A percentile compares a stretch with the other conserved stretches of the same genome.
Evolutionary conservation across 495 filamentous ascomycete genomes (phyloP).

Genomic region (Podospora pseudoanserina): DNA sequence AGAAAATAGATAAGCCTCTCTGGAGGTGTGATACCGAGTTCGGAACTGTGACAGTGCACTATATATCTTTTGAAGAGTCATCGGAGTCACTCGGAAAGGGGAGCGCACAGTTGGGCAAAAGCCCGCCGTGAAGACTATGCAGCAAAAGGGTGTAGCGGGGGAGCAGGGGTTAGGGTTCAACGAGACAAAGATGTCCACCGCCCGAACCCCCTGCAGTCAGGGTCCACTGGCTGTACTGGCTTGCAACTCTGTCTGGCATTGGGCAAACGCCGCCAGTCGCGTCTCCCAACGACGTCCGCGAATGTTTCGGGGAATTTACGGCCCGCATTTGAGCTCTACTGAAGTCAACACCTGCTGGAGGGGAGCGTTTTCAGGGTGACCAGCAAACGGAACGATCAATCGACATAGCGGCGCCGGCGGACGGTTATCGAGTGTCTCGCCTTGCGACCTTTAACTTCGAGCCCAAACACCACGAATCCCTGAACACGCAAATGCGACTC

Average conservation of each 20-base stretch:
- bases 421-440: neutral
- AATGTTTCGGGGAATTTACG: constrained; percentile 19
- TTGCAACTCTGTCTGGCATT: constrained; percentile 8
- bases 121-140: neutral
- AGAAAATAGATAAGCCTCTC: neutral
- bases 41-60: neutral
- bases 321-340: constrained; percentile 9
- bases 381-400: neutral
- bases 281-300: constrained; percentile 9
- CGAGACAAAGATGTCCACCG: neutral
- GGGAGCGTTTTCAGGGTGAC: neutral
- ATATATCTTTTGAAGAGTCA: neutral
- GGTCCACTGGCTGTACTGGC: constrained; percentile 5
- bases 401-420: neutral
- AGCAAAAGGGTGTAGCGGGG: neutral
- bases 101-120: neutral
- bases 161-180: constrained; percentile 6
- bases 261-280: constrained; percentile 12
- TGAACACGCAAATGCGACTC: constrained; percentile 20
- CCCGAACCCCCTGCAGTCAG: neutral
- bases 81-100: neutral
- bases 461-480: constrained; percentile 1
- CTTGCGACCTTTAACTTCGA: neutral
- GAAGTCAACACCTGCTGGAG: neutral
- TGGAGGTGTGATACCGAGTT: neutral